phyloP scores from a whole-genome alignment of 352 stramenopile species.

The Thalassiosira livingstoniorum region DNA sequence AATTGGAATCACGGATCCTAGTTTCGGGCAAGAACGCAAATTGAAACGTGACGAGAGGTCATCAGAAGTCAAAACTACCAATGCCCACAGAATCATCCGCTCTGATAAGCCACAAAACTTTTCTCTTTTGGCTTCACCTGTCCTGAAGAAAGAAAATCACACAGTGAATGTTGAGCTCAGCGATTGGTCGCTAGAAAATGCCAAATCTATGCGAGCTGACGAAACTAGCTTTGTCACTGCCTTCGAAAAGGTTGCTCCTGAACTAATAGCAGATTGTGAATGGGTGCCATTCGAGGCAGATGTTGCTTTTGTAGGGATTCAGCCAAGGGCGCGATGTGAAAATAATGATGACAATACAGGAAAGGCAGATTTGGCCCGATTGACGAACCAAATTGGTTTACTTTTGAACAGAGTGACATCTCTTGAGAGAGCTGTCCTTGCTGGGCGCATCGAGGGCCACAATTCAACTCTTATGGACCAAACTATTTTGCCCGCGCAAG shows the following conservation, averaged over 20 bases:
- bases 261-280: not conserved
- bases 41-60: no score
- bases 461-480: not conserved
- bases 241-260: not conserved
- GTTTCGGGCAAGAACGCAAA: no score
- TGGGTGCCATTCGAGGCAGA: constrained; percentile 1
- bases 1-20: no score
- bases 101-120: constrained; percentile 1
- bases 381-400: not conserved
- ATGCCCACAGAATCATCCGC: no score
- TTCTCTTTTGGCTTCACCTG: not conserved
- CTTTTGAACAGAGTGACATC: not conserved
- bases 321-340: not conserved
- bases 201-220: no score
- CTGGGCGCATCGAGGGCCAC: no score
- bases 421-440: not conserved
- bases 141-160: constrained; percentile 5
- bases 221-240: not conserved
- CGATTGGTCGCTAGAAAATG: constrained; percentile 6
- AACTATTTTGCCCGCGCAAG: not conserved
- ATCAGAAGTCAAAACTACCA: no score
- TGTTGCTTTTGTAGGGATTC: not conserved
- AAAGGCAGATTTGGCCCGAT: not conserved
- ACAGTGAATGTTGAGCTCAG: not conserved
- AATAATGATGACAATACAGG: not conserved